A percentile compares a stretch with the other conserved stretches of the same genome.
Evolutionary conservation across 108 stramenopile genomes (phyloP).

Genomic region (Bacterosira constricta): DNA sequence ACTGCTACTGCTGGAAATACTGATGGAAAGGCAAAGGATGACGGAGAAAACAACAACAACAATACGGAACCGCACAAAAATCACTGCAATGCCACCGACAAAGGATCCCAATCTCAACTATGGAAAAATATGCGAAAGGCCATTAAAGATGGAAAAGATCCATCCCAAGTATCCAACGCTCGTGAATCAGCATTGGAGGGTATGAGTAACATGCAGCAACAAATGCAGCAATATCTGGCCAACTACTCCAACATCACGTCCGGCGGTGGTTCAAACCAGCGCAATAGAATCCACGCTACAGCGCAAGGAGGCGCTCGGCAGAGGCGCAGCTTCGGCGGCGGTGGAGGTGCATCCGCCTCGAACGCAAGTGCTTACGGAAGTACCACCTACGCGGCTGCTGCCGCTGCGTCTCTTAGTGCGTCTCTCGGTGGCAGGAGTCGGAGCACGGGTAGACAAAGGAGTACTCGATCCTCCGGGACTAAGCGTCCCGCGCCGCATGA

Average conservation of each 20-base stretch:
- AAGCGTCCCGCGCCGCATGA: constrained; percentile 4
- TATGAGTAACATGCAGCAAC: too few relatives aligned
- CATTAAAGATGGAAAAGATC: constrained; percentile 22
- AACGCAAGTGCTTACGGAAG: neutral
- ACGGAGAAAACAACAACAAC: neutral
- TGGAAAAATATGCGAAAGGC: constrained; percentile 32
- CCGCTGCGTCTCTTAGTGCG: too few relatives aligned
- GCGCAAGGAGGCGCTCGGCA: neutral
- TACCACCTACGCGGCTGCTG: neutral
- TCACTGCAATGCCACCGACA: constrained; percentile 38
- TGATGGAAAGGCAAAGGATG: neutral
- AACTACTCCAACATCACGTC: neutral
- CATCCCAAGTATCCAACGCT: neutral
- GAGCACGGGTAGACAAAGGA: too few relatives aligned
- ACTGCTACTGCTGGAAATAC: neutral
- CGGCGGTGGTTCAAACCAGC: neutral
- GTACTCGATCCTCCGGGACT: too few relatives aligned
- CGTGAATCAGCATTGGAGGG: too few relatives aligned
- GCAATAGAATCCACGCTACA: neutral
- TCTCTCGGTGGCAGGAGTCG: too few relatives aligned
- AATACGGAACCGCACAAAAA: constrained; percentile 6
- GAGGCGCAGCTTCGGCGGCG: neutral
- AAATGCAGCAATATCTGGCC: neutral
- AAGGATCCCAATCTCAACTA: neutral
- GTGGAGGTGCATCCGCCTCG: too few relatives aligned